Evolutionary conservation across 768 basidiomycete genomes (phyloP).

Genomic region (Xanthoconium stramineum): DNA sequence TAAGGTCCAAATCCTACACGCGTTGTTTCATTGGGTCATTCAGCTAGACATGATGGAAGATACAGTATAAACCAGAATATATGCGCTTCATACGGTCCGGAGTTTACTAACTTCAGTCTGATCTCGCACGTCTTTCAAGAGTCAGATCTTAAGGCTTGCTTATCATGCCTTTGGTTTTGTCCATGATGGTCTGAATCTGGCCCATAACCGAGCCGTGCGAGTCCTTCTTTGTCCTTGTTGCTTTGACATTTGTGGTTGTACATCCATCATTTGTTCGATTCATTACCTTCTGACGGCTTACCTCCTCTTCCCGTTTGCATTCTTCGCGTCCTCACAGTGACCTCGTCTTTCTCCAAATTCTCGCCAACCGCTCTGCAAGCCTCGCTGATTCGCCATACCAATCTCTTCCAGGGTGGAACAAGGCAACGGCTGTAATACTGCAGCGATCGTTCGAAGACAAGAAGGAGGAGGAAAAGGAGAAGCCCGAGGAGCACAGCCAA

Average conservation of each 20-base stretch:
- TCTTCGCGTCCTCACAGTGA: not conserved
- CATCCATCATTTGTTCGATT: not conserved
- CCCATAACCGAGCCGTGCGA: too few species aligned
- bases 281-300: not conserved
- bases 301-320: not conserved
- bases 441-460: slow-evolving; percentile 4
- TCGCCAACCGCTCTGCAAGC: slow-evolving; percentile 10
- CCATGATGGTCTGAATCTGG: too few species aligned
- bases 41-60: too few species aligned
- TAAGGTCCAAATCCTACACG: not conserved
- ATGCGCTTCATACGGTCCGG: too few species aligned
- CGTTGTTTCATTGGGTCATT: too few species aligned
- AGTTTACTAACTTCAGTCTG: too few species aligned
- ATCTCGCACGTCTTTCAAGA: not conserved
- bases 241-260: not conserved
- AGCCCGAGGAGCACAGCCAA: not conserved
- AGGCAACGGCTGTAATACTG: not conserved
- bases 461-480: not conserved
- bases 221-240: not conserved
- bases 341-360: not conserved
- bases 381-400: not conserved
- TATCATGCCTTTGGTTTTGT: too few species aligned
- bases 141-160: not conserved
- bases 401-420: slow-evolving; percentile 8
- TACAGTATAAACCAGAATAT: too few species aligned